Conservation (phyloP, 1,284 basidiomycete genomes). For the Trichosporon ovoides region DNA sequence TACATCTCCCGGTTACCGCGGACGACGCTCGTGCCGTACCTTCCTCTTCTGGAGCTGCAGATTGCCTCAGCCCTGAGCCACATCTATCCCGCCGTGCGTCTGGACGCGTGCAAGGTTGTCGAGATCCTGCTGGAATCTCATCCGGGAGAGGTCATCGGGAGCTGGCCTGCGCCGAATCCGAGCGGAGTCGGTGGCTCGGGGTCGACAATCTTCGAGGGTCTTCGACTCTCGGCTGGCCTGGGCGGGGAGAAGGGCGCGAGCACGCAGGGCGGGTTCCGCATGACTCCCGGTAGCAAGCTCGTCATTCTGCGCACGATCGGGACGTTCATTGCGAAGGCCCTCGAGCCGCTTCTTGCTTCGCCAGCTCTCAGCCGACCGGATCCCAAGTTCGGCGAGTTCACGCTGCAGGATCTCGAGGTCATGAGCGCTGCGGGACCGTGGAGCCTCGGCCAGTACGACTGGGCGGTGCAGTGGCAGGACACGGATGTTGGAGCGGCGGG, state of each 20-base stretch:
- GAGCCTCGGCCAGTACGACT: conserved; percentile 7
- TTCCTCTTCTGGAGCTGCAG: conserved; percentile 70
- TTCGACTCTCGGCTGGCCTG: conserved; percentile 42
- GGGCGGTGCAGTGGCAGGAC: conserved; percentile 13
- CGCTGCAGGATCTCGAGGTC: conserved; percentile 8
- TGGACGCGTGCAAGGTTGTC: conserved; percentile 81
- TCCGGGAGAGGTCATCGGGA: conserved; percentile 62
- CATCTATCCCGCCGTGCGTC: conserved; percentile 87
- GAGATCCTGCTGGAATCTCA: conserved; percentile 69
- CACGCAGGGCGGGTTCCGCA: conserved; percentile 31
- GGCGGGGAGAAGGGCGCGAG: conserved; percentile 42
- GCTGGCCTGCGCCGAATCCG: conserved; percentile 54
- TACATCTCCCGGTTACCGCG: conserved; percentile 62
- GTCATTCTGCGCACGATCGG: conserved; percentile 39
- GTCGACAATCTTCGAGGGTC: conserved; percentile 43
- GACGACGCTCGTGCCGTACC: conserved; percentile 63
- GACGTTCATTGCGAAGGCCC: conserved; percentile 35
- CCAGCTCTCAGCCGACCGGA: not conserved
- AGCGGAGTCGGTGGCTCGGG: not conserved
- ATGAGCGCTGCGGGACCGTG: conserved; percentile 17
- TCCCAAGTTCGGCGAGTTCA: conserved; percentile 9
- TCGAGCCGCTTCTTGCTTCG: conserved; percentile 4
- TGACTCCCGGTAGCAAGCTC: conserved; percentile 34
- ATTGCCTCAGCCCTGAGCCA: conserved; percentile 86
- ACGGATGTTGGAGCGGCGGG: not conserved